Conservation (phyloP, 1,284 basidiomycete genomes). For the Limonomyces culmigenus region DNA sequence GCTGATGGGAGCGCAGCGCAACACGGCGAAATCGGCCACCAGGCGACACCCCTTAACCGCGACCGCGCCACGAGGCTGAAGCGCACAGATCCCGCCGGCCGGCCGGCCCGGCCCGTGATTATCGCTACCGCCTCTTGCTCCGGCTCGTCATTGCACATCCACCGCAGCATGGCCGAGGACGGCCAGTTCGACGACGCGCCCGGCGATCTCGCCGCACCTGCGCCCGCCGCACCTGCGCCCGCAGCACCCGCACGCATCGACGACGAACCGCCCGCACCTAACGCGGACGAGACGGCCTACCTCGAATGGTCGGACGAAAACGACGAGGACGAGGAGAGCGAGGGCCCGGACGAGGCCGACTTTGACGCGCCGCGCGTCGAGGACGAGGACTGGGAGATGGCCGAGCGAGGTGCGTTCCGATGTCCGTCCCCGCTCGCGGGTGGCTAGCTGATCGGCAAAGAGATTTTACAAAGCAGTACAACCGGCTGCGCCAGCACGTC, state of each 20-base stretch:
- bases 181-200: background rate
- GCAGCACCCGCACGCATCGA: background rate
- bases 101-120: no score
- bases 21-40: background rate
- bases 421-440: conserved; percentile 11
- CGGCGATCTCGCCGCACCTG: background rate
- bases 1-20: background rate
- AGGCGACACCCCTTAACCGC: background rate
- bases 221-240: no score
- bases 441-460: conserved; percentile 3
- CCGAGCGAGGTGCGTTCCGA: conserved; percentile 41
- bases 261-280: conserved; percentile 18
- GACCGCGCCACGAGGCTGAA: no score
- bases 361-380: conserved; percentile 49
- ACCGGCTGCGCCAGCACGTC: conserved; percentile 75
- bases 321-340: conserved; percentile 22
- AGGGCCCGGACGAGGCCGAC: conserved; percentile 20
- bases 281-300: conserved; percentile 23
- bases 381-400: conserved; percentile 86
- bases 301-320: conserved; percentile 21
- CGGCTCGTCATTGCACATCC: background rate
- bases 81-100: no score
- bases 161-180: background rate
- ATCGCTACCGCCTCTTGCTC: background rate
- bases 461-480: conserved; percentile 98